Evolutionary conservation across 1,284 basidiomycete species (phyloP).

Genomic region (Singerocomus inundabilis): DNA sequence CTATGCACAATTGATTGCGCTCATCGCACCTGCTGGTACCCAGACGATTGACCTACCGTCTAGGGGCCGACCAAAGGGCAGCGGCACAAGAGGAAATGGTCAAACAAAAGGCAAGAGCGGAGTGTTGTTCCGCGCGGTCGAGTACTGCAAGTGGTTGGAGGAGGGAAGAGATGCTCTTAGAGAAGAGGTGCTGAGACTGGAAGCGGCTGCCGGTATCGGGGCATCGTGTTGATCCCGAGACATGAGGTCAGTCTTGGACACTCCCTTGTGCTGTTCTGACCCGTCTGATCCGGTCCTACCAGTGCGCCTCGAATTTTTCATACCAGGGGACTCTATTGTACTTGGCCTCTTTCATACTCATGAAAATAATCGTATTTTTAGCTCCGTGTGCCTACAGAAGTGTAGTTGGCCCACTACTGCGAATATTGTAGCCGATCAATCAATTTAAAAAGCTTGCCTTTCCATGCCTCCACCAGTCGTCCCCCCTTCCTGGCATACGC

Average conservation of each 20-base stretch:
- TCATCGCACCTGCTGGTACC: constrained; percentile 72
- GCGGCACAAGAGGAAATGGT: constrained; percentile 64
- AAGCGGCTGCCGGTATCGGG: constrained; percentile 54
- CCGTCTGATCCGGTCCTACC: background rate
- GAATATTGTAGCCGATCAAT: constrained; percentile 3
- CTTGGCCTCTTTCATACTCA: background rate
- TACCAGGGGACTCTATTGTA: background rate
- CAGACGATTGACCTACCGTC: constrained; percentile 71
- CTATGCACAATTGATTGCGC: constrained; percentile 77
- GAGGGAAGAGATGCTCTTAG: constrained; percentile 64
- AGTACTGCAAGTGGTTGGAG: constrained; percentile 75
- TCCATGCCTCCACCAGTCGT: constrained; percentile 31
- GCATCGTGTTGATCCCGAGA: constrained; percentile 10
- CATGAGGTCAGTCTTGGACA: constrained; percentile 17
- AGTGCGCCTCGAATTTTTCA: background rate
- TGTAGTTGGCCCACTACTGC: background rate
- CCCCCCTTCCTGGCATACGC: constrained; percentile 48
- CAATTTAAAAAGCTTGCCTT: background rate
- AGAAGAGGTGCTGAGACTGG: constrained; percentile 60
- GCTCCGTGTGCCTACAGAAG: background rate
- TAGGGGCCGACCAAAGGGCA: constrained; percentile 76
- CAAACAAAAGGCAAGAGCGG: constrained; percentile 77
- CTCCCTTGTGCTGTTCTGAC: background rate
- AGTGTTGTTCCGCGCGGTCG: constrained; percentile 75
- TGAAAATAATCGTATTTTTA: constrained; percentile 12